A percentile compares a stretch with the other conserved stretches of the same genome.
Conservation (phyloP, 164 flowering plant species). For the Tetracentron sinense region DNA sequence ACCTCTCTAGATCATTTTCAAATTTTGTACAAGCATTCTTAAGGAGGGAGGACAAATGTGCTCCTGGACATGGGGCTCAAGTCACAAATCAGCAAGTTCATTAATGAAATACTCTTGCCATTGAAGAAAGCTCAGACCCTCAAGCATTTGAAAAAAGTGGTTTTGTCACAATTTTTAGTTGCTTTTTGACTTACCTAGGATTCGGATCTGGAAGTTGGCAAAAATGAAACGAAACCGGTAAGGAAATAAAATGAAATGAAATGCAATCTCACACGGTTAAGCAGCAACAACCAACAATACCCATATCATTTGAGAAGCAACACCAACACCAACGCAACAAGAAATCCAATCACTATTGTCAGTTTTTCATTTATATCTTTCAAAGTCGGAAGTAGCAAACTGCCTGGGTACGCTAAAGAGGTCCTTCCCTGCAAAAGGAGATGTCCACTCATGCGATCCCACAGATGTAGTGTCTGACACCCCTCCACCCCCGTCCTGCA, state of each 20-base stretch:
- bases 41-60: too few species aligned
- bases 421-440: conserved; percentile 66
- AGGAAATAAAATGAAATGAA: background rate
- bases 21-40: too few species aligned
- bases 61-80: too few species aligned
- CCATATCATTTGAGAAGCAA: conserved; percentile 8
- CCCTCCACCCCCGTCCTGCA: conserved; percentile 41
- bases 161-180: too few species aligned
- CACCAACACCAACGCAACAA: too few species aligned
- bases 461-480: conserved; percentile 24
- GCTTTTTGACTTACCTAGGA: background rate
- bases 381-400: conserved; percentile 45
- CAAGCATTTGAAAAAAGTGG: too few species aligned
- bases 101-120: too few species aligned
- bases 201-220: background rate
- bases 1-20: too few species aligned
- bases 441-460: conserved; percentile 63
- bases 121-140: too few species aligned
- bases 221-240: background rate
- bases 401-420: conserved; percentile 61
- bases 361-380: conserved; percentile 9
- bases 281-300: conserved; percentile 7
- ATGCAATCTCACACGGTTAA: conserved; percentile 4
- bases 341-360: conserved; percentile 13
- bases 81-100: too few species aligned